phyloP scores from a whole-genome alignment of 1,139 yeast species.

The Nakaseomyces glabratus region DNA sequence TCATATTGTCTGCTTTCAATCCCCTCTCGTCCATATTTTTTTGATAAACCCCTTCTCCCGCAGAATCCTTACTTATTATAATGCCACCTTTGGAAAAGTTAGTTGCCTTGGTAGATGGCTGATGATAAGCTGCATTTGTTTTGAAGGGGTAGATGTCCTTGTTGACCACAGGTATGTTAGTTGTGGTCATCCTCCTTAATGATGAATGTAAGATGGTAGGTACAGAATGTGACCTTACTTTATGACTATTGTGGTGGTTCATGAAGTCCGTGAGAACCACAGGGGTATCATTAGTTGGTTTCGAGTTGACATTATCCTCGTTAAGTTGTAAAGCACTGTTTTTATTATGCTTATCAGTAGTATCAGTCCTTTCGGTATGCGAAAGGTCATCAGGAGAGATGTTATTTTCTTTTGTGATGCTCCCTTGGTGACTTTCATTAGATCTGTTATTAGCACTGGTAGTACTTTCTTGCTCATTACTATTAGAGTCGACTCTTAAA shows the following conservation, averaged over 20 bases:
- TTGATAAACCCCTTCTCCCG: neutral
- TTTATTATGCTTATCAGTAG: neutral
- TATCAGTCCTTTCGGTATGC: neutral
- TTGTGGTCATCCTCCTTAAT: conserved; percentile 19
- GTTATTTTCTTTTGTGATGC: neutral
- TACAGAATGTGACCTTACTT: conserved; percentile 27
- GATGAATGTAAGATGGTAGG: conserved; percentile 31
- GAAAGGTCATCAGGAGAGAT: neutral
- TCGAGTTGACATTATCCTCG: neutral
- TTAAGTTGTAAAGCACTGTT: neutral
- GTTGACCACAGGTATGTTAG: conserved; percentile 2
- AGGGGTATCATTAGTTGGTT: neutral
- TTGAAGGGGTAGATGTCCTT: conserved; percentile 5
- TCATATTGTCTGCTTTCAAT: conserved; percentile 2
- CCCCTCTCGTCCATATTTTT: too few relatives aligned
- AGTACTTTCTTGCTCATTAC: neutral
- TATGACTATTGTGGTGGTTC: conserved; percentile 4
- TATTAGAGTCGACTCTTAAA: conserved; percentile 10
- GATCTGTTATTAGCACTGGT: neutral
- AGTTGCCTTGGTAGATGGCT: neutral
- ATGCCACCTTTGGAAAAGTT: neutral
- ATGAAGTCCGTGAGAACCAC: neutral
- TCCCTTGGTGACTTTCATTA: neutral
- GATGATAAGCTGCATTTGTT: conserved; percentile 7
- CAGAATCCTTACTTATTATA: neutral